Evolutionary conservation across 2,329 filamentous ascomycete species (phyloP), one percentile per base, ranked within the genome.

Genomic region (Cercospora nicotianae): DNA sequence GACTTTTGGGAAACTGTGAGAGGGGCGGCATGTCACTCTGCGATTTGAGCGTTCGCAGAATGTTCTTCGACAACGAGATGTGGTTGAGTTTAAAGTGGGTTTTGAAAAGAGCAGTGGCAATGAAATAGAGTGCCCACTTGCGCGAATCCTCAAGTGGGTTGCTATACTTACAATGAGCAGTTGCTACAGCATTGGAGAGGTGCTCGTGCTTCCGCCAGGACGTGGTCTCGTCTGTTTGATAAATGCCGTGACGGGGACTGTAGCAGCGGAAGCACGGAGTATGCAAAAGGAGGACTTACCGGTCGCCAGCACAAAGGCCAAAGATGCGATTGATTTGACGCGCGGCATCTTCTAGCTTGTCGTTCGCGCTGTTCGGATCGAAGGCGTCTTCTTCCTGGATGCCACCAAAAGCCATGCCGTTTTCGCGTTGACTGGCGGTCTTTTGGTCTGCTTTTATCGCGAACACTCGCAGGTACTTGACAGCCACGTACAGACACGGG

Each of bases 41-140:
- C 12, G 93, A 94, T 58, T 90, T 86, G 59, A 99, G 85, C 0
- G 93, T 93, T 72, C 90, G 92, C 58, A 99, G 84, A 60, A 98
- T 90, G 72, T 95, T 97, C 78, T 95, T 93, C 18, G 90, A 96
- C 20, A 98, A 84, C n/a, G 89, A 89, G 66, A 96, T 90, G 36
- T 91, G 92, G 81, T 96, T 97, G 70, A 98, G 84, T 83, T 86
- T 75, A 75, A 99, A 99, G 80, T 98, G 97, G 1, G 94, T 98
- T 81, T 98, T 98, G 87, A 99, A 99, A 13, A 97, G 85, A 7
- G 99, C 86, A 77, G 97, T 98, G 76, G 94, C 93, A 72, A 94
- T 90, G 79, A 93, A 94, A 82, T 99, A 99, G 59, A 97, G 91
- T 6, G 93, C 96, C 95, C 95, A 99, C 87, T 98, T 99, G 64